Base-by-base conservation (phyloP, 2,329 filamentous ascomycete genomes). In the Coniochaeta sp. region DNA sequence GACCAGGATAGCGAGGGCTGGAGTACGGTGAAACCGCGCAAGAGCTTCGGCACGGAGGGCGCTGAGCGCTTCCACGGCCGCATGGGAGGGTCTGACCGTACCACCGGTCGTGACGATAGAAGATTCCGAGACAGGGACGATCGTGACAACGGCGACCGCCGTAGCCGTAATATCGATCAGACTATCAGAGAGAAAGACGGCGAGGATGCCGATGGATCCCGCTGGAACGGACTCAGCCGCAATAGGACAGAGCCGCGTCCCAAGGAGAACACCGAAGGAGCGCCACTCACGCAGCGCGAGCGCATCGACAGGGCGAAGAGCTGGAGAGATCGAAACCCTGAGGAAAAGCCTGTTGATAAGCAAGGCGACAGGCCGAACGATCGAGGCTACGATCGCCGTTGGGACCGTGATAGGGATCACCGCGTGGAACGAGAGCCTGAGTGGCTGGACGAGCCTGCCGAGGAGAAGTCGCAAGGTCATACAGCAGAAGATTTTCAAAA, bases 401-500 rank as follows among this genome's bases (percentile, higher is more conserved):
- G 84, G 80, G 82, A 85, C 62, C 77, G 82, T 61, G 81, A 77
- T 50, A 31, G 47, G 16, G 78, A 86, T 28, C 80, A 81, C 36
- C 82, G 83, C 61, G 76, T 82, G 64, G 91, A 96, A 70, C 87
- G 90, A 64, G 91, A 96, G 58, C 93, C 93, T 6, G 93, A 96
- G 73, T 96, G 93, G 93, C 81, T 96, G 73, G 91, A 96, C 69
- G 83, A 88, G 61, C 85, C 86, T 17, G 81, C 81, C 24, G 87
- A 89, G 61, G 88, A 90, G 58, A 85, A 88, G 67, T 77, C 83
- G 38, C 85, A 89, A 67, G 83, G 81, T 6, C 89, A 91, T 67
- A 96, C 92, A 0, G 88, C 91, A 68, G 92, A 96, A 69, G 93
- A 97, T 66, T 96, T 97, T 73, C 89, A 96, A 75, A 90, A 90